Conservation (phyloP, 2,329 filamentous ascomycete species). For the Neonectria magnoliae region DNA sequence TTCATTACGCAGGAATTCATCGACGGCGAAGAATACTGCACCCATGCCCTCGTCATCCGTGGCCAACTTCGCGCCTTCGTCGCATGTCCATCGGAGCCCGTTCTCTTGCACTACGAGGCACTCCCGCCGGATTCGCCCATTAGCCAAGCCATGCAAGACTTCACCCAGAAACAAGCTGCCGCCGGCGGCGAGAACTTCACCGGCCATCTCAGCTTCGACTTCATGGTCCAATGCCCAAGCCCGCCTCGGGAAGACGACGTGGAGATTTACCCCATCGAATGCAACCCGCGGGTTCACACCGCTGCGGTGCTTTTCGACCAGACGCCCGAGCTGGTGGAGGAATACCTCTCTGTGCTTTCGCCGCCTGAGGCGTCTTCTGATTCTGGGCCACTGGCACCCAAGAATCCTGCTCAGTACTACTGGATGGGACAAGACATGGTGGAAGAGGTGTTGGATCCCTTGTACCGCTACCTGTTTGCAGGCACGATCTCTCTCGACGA, state of each 20-base stretch:
- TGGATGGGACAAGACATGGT: slow-evolving; percentile 76
- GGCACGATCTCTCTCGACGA: slow-evolving; percentile 36
- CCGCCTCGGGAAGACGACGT: slow-evolving; percentile 4
- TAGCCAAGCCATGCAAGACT: slow-evolving; percentile 68
- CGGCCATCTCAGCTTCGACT: slow-evolving; percentile 78
- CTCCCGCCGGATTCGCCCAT: slow-evolving; percentile 65
- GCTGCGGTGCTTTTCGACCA: slow-evolving; percentile 69
- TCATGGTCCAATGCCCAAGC: slow-evolving; percentile 60
- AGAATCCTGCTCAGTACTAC: slow-evolving; percentile 54
- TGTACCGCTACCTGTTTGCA: slow-evolving; percentile 47
- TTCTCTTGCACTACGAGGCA: slow-evolving; percentile 73
- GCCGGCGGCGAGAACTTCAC: slow-evolving; percentile 64
- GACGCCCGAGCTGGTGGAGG: slow-evolving; percentile 57
- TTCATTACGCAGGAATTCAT: slow-evolving; percentile 74
- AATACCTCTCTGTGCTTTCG: slow-evolving; percentile 62
- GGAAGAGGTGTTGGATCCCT: slow-evolving; percentile 57
- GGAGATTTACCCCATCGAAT: slow-evolving; percentile 73
- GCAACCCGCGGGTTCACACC: slow-evolving; percentile 76
- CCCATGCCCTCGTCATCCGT: slow-evolving; percentile 73
- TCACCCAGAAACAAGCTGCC: slow-evolving; percentile 68
- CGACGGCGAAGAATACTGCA: slow-evolving; percentile 71
- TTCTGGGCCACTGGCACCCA: slow-evolving; percentile 36
- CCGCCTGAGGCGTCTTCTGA: background rate
- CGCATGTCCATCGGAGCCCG: slow-evolving; percentile 70
- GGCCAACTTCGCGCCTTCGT: slow-evolving; percentile 73